Evolutionary conservation across 345 rosid species (phyloP).

Genomic region (Pseudoturritis turrita): DNA sequence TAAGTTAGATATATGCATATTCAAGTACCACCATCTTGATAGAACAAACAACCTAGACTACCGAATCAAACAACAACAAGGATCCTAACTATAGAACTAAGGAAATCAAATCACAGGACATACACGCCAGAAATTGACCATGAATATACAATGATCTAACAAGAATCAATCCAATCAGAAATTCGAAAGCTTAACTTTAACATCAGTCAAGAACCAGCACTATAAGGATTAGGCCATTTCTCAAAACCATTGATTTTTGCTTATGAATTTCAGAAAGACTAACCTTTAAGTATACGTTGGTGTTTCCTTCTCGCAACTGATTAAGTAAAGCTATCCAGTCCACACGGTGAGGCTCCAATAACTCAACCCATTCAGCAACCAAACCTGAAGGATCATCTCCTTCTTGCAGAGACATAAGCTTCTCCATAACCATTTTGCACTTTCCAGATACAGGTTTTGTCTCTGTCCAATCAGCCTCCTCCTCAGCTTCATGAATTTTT

Average conservation of each 20-base stretch:
- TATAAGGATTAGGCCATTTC: neutral
- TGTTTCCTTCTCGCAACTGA: constrained; percentile 51
- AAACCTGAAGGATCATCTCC: constrained; percentile 68
- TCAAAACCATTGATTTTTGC: neutral
- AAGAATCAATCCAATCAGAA: neutral
- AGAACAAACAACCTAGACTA: neutral
- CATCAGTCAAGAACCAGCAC: neutral
- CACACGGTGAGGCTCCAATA: constrained; percentile 66
- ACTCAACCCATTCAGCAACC: constrained; percentile 72
- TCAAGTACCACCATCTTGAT: constrained; percentile 5
- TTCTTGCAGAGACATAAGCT: constrained; percentile 53
- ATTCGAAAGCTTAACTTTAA: neutral
- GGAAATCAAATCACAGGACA: neutral
- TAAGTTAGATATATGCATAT: neutral
- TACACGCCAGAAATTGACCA: neutral
- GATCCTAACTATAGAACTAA: neutral
- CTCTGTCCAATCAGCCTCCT: constrained; percentile 56
- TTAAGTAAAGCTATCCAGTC: constrained; percentile 81
- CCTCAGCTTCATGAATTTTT: constrained; percentile 68
- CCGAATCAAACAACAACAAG: neutral
- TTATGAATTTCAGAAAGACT: neutral
- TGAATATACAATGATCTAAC: neutral
- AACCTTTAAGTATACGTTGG: constrained; percentile 57
- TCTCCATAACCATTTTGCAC: constrained; percentile 62
- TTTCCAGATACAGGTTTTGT: constrained; percentile 72